These are phyloP conservation scores for Jamesozyma gamospora DNA, from an alignment of 805 yeast species.

Conservation along the genomic window DNA sequence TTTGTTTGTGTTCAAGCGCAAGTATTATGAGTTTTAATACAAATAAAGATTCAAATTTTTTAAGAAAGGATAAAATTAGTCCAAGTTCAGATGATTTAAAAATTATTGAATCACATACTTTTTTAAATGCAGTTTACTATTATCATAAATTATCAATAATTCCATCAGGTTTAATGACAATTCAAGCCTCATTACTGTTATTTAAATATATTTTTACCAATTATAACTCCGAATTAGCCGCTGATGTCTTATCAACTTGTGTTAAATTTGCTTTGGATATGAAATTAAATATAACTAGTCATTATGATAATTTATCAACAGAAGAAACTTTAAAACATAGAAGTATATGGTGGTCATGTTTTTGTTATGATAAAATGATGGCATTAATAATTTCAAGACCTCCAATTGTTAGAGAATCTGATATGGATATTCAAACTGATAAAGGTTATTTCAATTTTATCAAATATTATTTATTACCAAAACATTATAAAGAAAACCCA, in stretches of 20 bases:
- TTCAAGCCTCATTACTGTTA: conserved; percentile 44
- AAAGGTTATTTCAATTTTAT: conserved; percentile 14
- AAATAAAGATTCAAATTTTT: conserved; percentile 10
- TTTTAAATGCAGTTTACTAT: conserved; percentile 39
- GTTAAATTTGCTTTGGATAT: conserved; percentile 46
- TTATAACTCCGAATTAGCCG: conserved; percentile 34
- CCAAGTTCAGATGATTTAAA: conserved; percentile 18
- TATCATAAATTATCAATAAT: conserved; percentile 41
- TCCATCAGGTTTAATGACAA: conserved; percentile 42
- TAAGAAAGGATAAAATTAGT: conserved; percentile 15
- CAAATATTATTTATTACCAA: conserved; percentile 7
- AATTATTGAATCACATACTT: conserved; percentile 23
- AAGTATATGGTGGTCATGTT: conserved; percentile 40
- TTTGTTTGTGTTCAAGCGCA: conserved; percentile 17
- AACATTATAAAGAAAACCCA: conserved; percentile 3
- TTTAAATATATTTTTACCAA: conserved; percentile 30
- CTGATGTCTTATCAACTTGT: conserved; percentile 36
- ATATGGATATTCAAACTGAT: conserved; percentile 18
- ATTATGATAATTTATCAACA: conserved; percentile 29
- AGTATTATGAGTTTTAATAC: conserved; percentile 10
- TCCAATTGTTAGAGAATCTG: conserved; percentile 15
- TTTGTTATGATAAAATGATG: conserved; percentile 14
- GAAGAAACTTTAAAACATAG: conserved; percentile 33
- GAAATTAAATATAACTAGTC: conserved; percentile 43
- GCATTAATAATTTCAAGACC: conserved; percentile 17